A percentile compares a stretch with the other conserved stretches of the same genome.
phyloP scores from a whole-genome alignment of 2,329 filamentous ascomycete species.

The Sclerotinia minor region DNA sequence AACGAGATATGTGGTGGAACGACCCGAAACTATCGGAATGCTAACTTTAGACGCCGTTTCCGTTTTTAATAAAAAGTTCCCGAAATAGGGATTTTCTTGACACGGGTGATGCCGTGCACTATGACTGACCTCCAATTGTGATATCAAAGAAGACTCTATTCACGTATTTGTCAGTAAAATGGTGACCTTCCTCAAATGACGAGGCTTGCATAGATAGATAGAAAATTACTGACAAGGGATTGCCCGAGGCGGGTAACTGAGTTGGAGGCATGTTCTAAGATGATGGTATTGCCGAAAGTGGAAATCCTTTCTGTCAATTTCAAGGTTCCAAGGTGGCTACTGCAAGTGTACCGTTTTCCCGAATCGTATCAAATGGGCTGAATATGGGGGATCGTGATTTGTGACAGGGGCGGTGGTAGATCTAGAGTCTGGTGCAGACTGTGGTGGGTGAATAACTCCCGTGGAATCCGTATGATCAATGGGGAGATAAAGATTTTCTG shows the following conservation, averaged over 20 bases:
- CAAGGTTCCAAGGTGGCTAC: background rate
- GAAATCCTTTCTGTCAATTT: background rate
- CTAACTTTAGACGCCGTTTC: background rate
- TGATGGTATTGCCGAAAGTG: slow-evolving; percentile 4
- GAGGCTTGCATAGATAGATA: slow-evolving; percentile 8
- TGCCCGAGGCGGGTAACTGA: slow-evolving; percentile 46
- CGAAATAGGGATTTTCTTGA: background rate
- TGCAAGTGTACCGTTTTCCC: background rate
- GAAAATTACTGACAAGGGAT: slow-evolving; percentile 47
- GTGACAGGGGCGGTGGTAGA: slow-evolving; percentile 1
- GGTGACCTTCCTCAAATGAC: slow-evolving; percentile 21
- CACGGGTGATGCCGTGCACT: slow-evolving; percentile 17
- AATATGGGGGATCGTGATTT: background rate
- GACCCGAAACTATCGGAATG: slow-evolving; percentile 2
- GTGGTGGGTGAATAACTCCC: background rate
- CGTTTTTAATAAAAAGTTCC: background rate
- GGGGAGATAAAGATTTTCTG: background rate
- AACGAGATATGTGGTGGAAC: background rate
- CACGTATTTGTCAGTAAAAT: slow-evolving; percentile 25
- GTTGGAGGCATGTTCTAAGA: slow-evolving; percentile 43
- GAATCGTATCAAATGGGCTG: background rate
- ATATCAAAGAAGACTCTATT: slow-evolving; percentile 64
- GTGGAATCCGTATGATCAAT: background rate
- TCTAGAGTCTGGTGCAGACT: background rate
- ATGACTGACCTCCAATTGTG: slow-evolving; percentile 68